Conservation (phyloP, 257 asterid species). For the Ballota nigra region DNA sequence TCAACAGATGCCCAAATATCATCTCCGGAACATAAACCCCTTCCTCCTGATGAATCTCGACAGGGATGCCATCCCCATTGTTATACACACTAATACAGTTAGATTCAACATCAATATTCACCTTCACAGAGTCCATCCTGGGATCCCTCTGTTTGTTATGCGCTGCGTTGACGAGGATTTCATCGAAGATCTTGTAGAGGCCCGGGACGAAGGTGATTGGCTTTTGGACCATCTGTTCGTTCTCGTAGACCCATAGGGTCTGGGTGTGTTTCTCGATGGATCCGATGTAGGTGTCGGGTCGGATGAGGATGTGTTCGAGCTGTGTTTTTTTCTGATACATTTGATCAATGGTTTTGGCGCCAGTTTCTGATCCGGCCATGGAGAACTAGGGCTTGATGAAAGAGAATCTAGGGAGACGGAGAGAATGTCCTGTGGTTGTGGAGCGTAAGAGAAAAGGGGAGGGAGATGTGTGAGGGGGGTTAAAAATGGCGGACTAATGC, state of each 20-base stretch:
- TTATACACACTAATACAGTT: slow-evolving; percentile 70
- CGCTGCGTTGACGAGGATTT: slow-evolving; percentile 90
- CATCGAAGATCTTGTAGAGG: slow-evolving; percentile 93
- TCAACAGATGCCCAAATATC: slow-evolving; percentile 96
- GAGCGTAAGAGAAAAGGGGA: neutral
- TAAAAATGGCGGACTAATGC: slow-evolving; percentile 32
- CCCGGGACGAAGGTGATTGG: slow-evolving; percentile 78
- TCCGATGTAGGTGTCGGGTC: slow-evolving; percentile 95
- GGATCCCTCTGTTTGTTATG: slow-evolving; percentile 94
- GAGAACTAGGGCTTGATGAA: slow-evolving; percentile 22
- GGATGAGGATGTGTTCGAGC: slow-evolving; percentile 96
- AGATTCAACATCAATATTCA: slow-evolving; percentile 63
- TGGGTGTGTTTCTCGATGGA: slow-evolving; percentile 85
- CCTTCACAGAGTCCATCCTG: slow-evolving; percentile 74
- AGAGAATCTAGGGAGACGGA: slow-evolving; percentile 29
- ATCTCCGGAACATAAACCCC: slow-evolving; percentile 94
- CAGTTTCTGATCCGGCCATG: slow-evolving; percentile 51
- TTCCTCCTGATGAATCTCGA: slow-evolving; percentile 95
- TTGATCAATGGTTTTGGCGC: slow-evolving; percentile 75
- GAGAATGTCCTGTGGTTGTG: slow-evolving; percentile 52
- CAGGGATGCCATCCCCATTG: slow-evolving; percentile 96
- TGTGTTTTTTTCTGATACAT: slow-evolving; percentile 92
- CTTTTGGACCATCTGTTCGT: slow-evolving; percentile 53
- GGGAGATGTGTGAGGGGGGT: slow-evolving; percentile 5
- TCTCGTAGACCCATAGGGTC: slow-evolving; percentile 71